Evolutionary conservation across 177 flowering plant species (phyloP).

Genomic region (Vitis hybrid): DNA sequence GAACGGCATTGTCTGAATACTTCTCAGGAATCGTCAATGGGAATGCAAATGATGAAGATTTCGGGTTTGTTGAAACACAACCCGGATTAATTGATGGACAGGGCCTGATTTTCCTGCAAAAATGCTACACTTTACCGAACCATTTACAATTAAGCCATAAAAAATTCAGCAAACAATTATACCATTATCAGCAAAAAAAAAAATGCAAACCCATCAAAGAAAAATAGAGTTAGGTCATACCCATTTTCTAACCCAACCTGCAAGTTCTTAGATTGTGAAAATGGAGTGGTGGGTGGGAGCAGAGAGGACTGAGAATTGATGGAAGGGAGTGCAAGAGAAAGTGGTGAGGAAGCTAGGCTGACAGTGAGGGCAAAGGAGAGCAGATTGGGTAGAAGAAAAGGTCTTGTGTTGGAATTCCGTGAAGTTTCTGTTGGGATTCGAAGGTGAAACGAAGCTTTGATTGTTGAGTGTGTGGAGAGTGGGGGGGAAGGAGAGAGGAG

Average conservation of each 20-base stretch:
- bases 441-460: neutral
- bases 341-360: constrained; percentile 51
- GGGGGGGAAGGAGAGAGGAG: constrained; percentile 30
- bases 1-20: constrained; percentile 46
- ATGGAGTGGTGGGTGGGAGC: constrained; percentile 68
- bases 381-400: constrained; percentile 31
- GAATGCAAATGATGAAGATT: constrained; percentile 72
- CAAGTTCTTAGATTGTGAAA: constrained; percentile 81
- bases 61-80: constrained; percentile 81
- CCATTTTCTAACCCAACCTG: constrained; percentile 73
- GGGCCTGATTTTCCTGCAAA: constrained; percentile 80
- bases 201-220: constrained; percentile 5
- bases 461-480: constrained; percentile 20
- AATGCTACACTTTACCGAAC: neutral
- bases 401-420: constrained; percentile 14
- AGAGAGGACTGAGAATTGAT: constrained; percentile 42
- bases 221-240: constrained; percentile 24
- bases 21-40: constrained; percentile 72
- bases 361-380: constrained; percentile 60
- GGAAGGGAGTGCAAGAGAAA: constrained; percentile 77
- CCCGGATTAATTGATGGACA: constrained; percentile 91
- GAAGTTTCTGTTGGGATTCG: constrained; percentile 19
- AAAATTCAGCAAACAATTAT: neutral
- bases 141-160: neutral
- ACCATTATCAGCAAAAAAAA: constrained; percentile 4